phyloP scores from a whole-genome alignment of 2,329 filamentous ascomycete species.

The Sarocladium brachiariae region DNA sequence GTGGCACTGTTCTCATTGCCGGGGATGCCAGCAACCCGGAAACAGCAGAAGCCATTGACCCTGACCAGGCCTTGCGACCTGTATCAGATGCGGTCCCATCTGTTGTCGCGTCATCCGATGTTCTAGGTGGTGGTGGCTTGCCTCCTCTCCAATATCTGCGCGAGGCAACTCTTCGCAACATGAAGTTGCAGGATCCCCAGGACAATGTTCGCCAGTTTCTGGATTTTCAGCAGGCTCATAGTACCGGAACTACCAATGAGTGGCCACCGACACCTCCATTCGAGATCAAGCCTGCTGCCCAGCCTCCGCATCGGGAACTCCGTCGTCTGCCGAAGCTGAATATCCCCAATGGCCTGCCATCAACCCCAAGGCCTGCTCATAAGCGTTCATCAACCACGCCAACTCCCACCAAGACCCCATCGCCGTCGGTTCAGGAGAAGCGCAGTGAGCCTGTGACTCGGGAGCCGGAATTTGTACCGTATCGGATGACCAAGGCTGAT shows the following conservation, averaged over 20 bases:
- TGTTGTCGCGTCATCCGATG: conserved; percentile 83
- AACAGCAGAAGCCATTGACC: conserved; percentile 52
- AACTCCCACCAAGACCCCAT: conserved; percentile 9
- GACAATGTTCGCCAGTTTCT: conserved; percentile 92
- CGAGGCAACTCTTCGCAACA: conserved; percentile 61
- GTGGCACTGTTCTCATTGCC: conserved; percentile 67
- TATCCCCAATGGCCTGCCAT: conserved; percentile 30
- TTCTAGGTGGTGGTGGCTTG: conserved; percentile 63
- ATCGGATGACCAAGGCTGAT: conserved; percentile 45
- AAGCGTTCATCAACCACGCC: conserved; percentile 11
- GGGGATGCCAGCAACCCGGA: conserved; percentile 73
- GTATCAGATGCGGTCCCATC: conserved; percentile 73
- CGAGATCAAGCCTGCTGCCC: conserved; percentile 48
- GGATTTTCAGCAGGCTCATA: conserved; percentile 64
- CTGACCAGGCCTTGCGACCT: conserved; percentile 52
- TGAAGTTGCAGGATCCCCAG: conserved; percentile 73
- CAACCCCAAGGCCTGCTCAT: conserved; percentile 3
- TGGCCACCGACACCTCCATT: conserved; percentile 66
- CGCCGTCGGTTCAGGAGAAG: conserved; percentile 15
- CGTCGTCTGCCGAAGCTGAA: conserved; percentile 55
- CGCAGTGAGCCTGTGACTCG: conserved; percentile 17
- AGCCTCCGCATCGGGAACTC: conserved; percentile 46
- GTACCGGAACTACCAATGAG: conserved; percentile 35
- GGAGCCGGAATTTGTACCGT: conserved; percentile 35
- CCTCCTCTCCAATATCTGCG: conserved; percentile 65